Base-by-base conservation (phyloP, 352 stramenopile species). In the Phytophthora cactorum region DNA sequence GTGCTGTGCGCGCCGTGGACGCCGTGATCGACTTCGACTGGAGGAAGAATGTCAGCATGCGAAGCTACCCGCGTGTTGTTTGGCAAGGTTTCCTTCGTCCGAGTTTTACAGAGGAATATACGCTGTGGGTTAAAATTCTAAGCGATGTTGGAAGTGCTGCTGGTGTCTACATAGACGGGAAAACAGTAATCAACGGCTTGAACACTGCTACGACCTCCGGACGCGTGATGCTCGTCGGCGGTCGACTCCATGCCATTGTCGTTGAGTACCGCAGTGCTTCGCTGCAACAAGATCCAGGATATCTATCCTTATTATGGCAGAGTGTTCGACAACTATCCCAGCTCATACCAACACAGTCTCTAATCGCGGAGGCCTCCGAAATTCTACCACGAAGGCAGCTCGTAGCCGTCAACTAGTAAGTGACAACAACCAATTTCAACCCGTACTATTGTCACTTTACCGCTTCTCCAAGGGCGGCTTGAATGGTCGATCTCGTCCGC, bases 401-500 rank as follows among this genome's bases (percentile, higher is more conserved):
- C 4, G 43, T 66, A 61, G 63, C 53, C 29, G 69, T 70, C 28
- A 52, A 63, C 9, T 66, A 66, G 38, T 36, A 34, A 43, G 5
- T 11, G 12, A 3, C 25, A 46, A 5, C 17, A 50, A 31, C 17
- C 17, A 22, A 22, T 22, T 31, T 12, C 1, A 57, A 15, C 12
- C 36, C 36, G 36, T 43, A 43, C 8, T 43, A n/a, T n/a, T 17
- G 36, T 5, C 11, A 50, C 52, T 34, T 60, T 34, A 67, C 1
- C 43, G 45, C 36, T 54, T 51, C 3, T 25, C 41, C 49, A 72
- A 11, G 2, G 84, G 77, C 8, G 81, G 77, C 17, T 77, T 81
- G 65, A 94, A 96, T 14, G 88, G 86, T n/a, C 75, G 78, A 28
- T 93, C 84, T 17, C 85, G 72, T 7, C 88, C 88, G 6, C 88